Percentiles rank a stretch among this genome's conserved stretches.
Conservation (phyloP, 75 land plant genomes). For the Cupressus sempervirens region DNA sequence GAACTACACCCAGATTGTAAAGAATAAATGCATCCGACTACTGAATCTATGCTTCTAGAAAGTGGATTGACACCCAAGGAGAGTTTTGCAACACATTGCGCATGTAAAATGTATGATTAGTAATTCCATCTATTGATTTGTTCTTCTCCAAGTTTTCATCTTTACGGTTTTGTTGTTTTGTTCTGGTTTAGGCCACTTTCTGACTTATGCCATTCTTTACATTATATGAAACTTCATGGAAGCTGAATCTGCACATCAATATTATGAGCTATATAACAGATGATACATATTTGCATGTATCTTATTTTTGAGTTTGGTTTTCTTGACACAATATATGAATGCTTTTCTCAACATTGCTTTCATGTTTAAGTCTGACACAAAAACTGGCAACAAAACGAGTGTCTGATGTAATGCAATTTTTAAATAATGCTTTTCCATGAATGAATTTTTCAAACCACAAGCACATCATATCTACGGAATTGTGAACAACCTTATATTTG, state of each 20-base stretch:
- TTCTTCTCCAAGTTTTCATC: neutral
- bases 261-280: neutral
- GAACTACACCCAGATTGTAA: constrained; percentile 5
- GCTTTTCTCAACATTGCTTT: neutral
- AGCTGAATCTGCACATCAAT: neutral
- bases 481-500: neutral
- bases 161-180: neutral
- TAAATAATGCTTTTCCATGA: neutral
- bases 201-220: neutral
- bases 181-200: neutral
- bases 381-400: neutral
- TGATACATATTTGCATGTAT: neutral
- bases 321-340: neutral
- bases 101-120: constrained; percentile 4
- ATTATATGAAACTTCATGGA: neutral
- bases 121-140: constrained; percentile 8
- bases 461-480: neutral
- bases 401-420: neutral
- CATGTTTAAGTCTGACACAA: neutral
- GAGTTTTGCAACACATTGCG: constrained; percentile 1
- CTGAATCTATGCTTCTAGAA: neutral
- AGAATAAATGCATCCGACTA: neutral
- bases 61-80: neutral
- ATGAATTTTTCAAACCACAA: neutral
- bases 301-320: neutral